Evolutionary conservation across 345 rosid species (phyloP).

Genomic region (Hibiscus tridactylites): DNA sequence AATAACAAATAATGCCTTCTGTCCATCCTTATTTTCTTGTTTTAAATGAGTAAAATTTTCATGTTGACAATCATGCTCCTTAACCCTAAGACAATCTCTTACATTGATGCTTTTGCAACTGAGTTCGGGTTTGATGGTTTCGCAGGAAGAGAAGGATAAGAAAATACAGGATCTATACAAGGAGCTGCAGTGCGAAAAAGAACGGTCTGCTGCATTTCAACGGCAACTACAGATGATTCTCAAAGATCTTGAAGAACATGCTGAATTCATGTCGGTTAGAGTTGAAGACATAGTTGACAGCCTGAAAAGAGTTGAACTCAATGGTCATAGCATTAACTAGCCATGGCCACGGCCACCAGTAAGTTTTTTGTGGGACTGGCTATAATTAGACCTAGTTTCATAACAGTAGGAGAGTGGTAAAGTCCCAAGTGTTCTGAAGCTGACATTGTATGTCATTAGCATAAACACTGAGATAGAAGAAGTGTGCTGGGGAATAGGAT

Average conservation of each 20-base stretch:
- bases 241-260: constrained; percentile 31
- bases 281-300: constrained; percentile 27
- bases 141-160: constrained; percentile 35
- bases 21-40: not conserved
- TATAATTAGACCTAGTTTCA: too few species aligned
- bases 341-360: not conserved
- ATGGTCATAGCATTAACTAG: constrained; percentile 5
- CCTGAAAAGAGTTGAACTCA: constrained; percentile 30
- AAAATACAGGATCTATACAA: constrained; percentile 28
- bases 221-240: constrained; percentile 22
- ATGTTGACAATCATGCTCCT: not conserved
- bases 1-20: not conserved
- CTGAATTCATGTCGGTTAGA: constrained; percentile 27
- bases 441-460: too few species aligned
- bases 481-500: too few species aligned
- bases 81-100: not conserved
- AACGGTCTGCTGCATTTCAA: constrained; percentile 19
- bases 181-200: constrained; percentile 27
- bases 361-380: not conserved
- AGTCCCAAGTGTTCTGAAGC: too few species aligned
- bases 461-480: too few species aligned
- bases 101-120: not conserved
- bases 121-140: not conserved
- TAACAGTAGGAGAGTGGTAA: too few species aligned
- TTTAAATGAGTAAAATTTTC: not conserved